A percentile compares a stretch with the other conserved stretches of the same genome.
Evolutionary conservation across 2,329 filamentous ascomycete species (phyloP).

Genomic region (Tympanopsis confertula): DNA sequence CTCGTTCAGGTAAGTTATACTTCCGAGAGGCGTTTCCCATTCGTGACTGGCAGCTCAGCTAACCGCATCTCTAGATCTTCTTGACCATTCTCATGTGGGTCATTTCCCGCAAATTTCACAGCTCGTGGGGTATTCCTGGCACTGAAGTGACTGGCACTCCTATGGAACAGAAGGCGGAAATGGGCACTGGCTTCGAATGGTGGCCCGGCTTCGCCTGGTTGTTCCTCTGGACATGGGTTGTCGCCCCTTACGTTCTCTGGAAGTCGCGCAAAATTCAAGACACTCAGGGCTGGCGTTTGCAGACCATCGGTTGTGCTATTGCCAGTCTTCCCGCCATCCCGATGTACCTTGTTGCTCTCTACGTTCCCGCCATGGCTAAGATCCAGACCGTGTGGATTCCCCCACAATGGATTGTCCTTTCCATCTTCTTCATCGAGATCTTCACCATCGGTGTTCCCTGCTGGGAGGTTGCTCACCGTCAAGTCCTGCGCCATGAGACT

Average conservation of each 20-base stretch:
- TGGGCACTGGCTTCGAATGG: slow-evolving; percentile 54
- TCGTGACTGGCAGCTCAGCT: slow-evolving; percentile 5
- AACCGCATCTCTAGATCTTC: slow-evolving; percentile 31
- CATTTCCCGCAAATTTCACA: slow-evolving; percentile 54
- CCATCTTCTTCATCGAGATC: slow-evolving; percentile 50
- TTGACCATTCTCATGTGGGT: slow-evolving; percentile 49
- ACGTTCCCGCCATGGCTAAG: slow-evolving; percentile 33
- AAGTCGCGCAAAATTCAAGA: slow-evolving; percentile 48
- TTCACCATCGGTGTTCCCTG: slow-evolving; percentile 54
- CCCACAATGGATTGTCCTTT: slow-evolving; percentile 51
- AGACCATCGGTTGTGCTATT: slow-evolving; percentile 42
- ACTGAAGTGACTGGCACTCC: slow-evolving; percentile 46
- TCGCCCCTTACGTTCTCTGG: slow-evolving; percentile 50
- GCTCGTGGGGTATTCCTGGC: slow-evolving; percentile 45
- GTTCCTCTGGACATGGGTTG: slow-evolving; percentile 49
- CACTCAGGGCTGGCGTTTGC: slow-evolving; percentile 53
- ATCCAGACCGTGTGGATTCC: slow-evolving; percentile 45
- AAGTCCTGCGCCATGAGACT: slow-evolving; percentile 31
- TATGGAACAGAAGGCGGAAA: slow-evolving; percentile 32
- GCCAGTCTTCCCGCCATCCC: slow-evolving; percentile 51
- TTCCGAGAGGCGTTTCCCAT: neutral
- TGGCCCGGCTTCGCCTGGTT: slow-evolving; percentile 55
- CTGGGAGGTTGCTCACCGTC: slow-evolving; percentile 37
- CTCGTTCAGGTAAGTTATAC: slow-evolving; percentile 34
- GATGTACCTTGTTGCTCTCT: slow-evolving; percentile 52